These are phyloP conservation scores for Lipomyces spencermartinsiae DNA, from an alignment of 805 yeast species.

Conservation along the genomic window DNA sequence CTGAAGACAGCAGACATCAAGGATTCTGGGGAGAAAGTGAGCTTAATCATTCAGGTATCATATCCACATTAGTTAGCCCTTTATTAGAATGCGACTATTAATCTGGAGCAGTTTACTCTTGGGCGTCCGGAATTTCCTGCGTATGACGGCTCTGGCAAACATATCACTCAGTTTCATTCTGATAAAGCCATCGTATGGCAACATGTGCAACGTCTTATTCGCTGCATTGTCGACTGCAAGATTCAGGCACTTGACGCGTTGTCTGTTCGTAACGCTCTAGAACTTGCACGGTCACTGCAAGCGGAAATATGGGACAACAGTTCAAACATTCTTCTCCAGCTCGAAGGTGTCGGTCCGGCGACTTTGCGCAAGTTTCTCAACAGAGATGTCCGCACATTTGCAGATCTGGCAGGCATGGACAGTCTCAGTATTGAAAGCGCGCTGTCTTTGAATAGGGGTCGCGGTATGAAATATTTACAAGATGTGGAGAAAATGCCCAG, in stretches of 20 bases:
- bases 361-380: constrained; percentile 50
- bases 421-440: constrained; percentile 51
- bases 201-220: constrained; percentile 52
- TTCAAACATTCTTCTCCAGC: constrained; percentile 54
- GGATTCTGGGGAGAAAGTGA: constrained; percentile 50
- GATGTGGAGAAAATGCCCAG: constrained; percentile 50
- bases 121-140: constrained; percentile 58
- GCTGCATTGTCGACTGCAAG: constrained; percentile 55
- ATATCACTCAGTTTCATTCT: constrained; percentile 51
- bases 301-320: constrained; percentile 61
- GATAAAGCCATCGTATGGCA: constrained; percentile 55
- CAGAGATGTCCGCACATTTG: constrained; percentile 47
- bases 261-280: constrained; percentile 51
- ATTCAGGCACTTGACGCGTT: constrained; percentile 51
- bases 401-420: constrained; percentile 45
- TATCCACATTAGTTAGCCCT: no score
- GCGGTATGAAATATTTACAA: constrained; percentile 49
- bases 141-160: constrained; percentile 51
- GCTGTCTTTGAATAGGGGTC: constrained; percentile 52
- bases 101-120: constrained; percentile 56
- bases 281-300: constrained; percentile 50
- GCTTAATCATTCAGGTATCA: constrained; percentile 41
- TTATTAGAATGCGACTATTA: neutral
- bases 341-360: constrained; percentile 55
- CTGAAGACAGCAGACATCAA: constrained; percentile 43